Evolutionary conservation across 495 filamentous ascomycete species (phyloP), one percentile per base, ranked within the genome.

Genomic region (Xylaria curta): DNA sequence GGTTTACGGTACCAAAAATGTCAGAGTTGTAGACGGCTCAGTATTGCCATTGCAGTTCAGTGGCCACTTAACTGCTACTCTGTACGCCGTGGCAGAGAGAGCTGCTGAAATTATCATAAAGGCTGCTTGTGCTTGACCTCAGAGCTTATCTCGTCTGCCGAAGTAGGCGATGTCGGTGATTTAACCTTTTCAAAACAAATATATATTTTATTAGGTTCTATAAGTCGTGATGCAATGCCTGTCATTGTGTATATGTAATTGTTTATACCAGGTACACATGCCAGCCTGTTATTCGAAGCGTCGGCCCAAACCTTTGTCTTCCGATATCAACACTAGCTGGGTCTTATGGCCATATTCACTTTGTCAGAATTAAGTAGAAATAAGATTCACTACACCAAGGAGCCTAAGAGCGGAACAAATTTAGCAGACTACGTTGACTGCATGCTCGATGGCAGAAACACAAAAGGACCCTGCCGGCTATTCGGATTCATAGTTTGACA

Each of bases 51-150:
- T 84, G 36, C 82, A 83, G 54, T 74, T 85, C 1, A 82, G 82
- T 51, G 84, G 82, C 7, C 85, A 89, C 74, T 78, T 84, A 53
- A 77, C 81, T 12, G 79, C 78, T 15, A 84, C 82, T 17, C 80
- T 88, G 24, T 89, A 87, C 72, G 86, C 85, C 12, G 78, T 89
- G 63, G 86, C 85, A 17, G 87, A 89, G 78, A 85, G 83, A 69
- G 87, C 82, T 19, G 84, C 85, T 21, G 84, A 86, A 74, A 49
- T 89, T 31, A 87, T 89, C 26, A 78, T 77, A 67, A 77, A 63
- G 28, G 44, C 58, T 74, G 82, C 19, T 78, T 87, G 7, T n/a
- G 17, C 8, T 40, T 60, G 46, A 53, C 13, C 76, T 82, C 4
- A 84, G 86, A 74, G 82, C 82, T 19, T 82, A 80, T 40, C 74